These are phyloP conservation scores for Metschnikowia picachoensis DNA, from an alignment of 805 yeast species.

Conservation along the genomic window DNA sequence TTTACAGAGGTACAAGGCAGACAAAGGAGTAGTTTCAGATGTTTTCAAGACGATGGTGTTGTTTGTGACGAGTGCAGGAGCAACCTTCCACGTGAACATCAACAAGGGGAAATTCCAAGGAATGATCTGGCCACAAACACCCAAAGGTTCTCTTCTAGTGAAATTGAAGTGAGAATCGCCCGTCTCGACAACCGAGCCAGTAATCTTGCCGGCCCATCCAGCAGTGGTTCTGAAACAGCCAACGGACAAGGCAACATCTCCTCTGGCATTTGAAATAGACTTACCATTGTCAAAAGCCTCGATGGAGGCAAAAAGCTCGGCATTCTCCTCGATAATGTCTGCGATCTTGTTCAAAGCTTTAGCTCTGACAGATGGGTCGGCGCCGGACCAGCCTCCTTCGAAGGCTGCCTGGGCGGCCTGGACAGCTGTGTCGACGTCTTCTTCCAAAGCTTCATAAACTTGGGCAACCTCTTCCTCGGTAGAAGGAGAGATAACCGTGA, in stretches of 20 bases:
- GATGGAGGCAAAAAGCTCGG: constrained; percentile 69
- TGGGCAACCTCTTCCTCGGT: constrained; percentile 67
- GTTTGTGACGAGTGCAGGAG: constrained; percentile 90
- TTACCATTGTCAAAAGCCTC: constrained; percentile 92
- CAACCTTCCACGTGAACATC: constrained; percentile 94
- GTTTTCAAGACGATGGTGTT: constrained; percentile 84
- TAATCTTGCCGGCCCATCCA: constrained; percentile 87
- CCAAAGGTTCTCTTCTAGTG: constrained; percentile 85
- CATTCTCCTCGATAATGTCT: constrained; percentile 66
- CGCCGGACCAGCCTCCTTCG: constrained; percentile 61
- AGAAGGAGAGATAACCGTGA: constrained; percentile 62
- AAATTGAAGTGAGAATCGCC: constrained; percentile 70
- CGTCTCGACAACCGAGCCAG: constrained; percentile 72
- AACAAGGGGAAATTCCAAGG: constrained; percentile 97
- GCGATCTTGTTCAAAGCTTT: constrained; percentile 66
- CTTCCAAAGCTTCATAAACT: constrained; percentile 71
- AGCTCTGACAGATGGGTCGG: constrained; percentile 68
- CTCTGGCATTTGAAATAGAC: constrained; percentile 63
- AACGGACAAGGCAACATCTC: constrained; percentile 70
- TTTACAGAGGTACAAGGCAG: constrained; percentile 72
- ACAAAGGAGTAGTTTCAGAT: constrained; percentile 89
- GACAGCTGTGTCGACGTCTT: constrained; percentile 82
- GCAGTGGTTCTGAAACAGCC: constrained; percentile 78
- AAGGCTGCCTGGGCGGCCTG: constrained; percentile 80
- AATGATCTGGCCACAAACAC: constrained; percentile 93